phyloP scores from a whole-genome alignment of 768 basidiomycete genomes.

The Tricholoma hemisulphureum region DNA sequence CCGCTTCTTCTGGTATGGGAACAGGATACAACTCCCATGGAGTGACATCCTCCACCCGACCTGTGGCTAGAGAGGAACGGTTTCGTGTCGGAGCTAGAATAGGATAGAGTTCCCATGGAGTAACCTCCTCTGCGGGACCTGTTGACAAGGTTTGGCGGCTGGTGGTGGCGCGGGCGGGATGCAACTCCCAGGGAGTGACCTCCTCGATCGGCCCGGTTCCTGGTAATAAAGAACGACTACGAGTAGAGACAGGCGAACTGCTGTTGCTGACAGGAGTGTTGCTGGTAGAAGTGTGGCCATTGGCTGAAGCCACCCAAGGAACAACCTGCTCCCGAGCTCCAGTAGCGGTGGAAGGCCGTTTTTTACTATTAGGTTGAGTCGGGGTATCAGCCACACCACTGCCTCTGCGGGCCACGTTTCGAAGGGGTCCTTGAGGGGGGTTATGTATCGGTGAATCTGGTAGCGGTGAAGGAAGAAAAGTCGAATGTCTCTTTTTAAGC shows the following conservation, averaged over 20 bases:
- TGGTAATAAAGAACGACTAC: constrained; percentile 6
- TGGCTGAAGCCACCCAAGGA: constrained; percentile 25
- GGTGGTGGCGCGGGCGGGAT: constrained; percentile 8
- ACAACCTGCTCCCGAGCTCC: constrained; percentile 28
- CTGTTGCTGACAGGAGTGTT: constrained; percentile 1
- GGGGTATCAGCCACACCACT: neutral
- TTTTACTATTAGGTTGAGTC: constrained; percentile 12
- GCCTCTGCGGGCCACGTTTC: constrained; percentile 30
- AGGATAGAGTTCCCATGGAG: constrained; percentile 30
- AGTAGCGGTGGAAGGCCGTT: constrained; percentile 26
- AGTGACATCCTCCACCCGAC: constrained; percentile 28
- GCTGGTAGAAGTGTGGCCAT: constrained; percentile 3
- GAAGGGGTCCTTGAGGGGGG: constrained; percentile 32
- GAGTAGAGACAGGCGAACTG: constrained; percentile 12
- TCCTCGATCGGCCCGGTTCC: constrained; percentile 20
- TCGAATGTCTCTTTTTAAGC: constrained; percentile 36
- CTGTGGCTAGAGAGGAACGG: constrained; percentile 22
- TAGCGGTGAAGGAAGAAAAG: constrained; percentile 21
- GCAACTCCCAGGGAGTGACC: constrained; percentile 24
- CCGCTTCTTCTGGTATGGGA: constrained; percentile 4
- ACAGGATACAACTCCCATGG: constrained; percentile 34
- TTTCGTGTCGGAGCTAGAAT: constrained; percentile 13
- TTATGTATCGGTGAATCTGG: constrained; percentile 18
- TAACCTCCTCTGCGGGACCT: constrained; percentile 27
- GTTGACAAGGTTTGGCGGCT: constrained; percentile 14